Evolutionary conservation across 495 filamentous ascomycete genomes (phyloP).

Genomic region (Xylaria castorea): DNA sequence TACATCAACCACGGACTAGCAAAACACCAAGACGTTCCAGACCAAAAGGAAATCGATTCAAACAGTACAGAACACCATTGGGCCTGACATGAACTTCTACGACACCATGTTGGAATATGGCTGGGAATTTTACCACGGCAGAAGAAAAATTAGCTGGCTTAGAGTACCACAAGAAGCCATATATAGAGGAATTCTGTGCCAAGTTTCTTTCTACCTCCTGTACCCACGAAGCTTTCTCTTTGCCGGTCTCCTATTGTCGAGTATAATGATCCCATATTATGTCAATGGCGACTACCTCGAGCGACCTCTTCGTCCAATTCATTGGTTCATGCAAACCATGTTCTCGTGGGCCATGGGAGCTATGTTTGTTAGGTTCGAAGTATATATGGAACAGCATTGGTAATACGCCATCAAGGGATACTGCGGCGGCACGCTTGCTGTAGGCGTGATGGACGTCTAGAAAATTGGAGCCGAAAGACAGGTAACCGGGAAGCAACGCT

Average conservation of each 20-base stretch:
- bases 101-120: not conserved
- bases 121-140: not conserved
- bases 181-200: not conserved
- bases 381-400: not conserved
- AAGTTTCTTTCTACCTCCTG: not conserved
- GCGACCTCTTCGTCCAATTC: not conserved
- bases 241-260: not conserved
- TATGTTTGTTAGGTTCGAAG: not conserved
- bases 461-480: not conserved
- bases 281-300: not conserved
- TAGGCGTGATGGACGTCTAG: not conserved
- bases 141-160: not conserved
- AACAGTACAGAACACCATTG: not conserved
- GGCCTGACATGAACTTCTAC: not conserved
- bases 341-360: not conserved
- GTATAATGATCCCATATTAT: not conserved
- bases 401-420: not conserved
- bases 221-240: not conserved
- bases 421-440: not conserved
- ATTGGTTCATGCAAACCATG: not conserved
- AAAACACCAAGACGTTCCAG: not conserved
- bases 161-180: not conserved
- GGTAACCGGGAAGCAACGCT: not conserved
- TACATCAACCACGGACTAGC: too few relatives aligned
- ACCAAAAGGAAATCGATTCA: not conserved